Evolutionary conservation across 495 filamentous ascomycete genomes (phyloP).

Genomic region (Pseudomonodictys pantanalensis): DNA sequence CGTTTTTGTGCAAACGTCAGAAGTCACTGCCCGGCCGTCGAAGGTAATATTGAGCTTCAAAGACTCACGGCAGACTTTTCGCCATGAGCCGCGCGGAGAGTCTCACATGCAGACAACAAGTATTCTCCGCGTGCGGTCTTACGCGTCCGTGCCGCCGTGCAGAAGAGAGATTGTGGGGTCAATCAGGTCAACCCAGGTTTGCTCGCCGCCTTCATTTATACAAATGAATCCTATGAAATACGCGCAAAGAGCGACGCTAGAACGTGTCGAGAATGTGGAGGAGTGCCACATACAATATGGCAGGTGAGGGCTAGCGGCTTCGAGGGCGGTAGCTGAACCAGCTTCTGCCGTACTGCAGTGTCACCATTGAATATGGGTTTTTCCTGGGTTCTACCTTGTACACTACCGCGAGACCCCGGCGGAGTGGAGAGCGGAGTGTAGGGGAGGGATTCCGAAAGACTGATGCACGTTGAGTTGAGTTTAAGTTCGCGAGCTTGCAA

Average conservation of each 20-base stretch:
- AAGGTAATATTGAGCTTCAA: conserved; percentile 14
- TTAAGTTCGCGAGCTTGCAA: no score
- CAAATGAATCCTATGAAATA: conserved; percentile 14
- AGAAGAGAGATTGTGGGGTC: conserved; percentile 22
- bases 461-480: neutral
- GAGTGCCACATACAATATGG: neutral
- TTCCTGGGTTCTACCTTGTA: conserved; percentile 26
- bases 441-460: conserved; percentile 19
- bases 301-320: conserved; percentile 3
- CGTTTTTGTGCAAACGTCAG: neutral
- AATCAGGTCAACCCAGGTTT: conserved; percentile 25
- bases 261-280: conserved; percentile 30
- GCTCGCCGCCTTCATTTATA: conserved; percentile 8
- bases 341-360: conserved; percentile 24
- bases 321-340: conserved; percentile 15
- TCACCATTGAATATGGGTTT: conserved; percentile 17
- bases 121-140: conserved; percentile 25
- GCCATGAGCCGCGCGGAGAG: conserved; percentile 1
- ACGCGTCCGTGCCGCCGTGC: conserved; percentile 12
- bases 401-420: conserved; percentile 6
- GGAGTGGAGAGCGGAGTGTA: conserved; percentile 24
- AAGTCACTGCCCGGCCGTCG: neutral
- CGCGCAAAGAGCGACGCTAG: neutral
- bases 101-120: neutral
- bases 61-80: neutral